These are phyloP conservation scores for Lachnellula suecica DNA, from an alignment of 2,329 filamentous ascomycete genomes.

Conservation along the genomic window DNA sequence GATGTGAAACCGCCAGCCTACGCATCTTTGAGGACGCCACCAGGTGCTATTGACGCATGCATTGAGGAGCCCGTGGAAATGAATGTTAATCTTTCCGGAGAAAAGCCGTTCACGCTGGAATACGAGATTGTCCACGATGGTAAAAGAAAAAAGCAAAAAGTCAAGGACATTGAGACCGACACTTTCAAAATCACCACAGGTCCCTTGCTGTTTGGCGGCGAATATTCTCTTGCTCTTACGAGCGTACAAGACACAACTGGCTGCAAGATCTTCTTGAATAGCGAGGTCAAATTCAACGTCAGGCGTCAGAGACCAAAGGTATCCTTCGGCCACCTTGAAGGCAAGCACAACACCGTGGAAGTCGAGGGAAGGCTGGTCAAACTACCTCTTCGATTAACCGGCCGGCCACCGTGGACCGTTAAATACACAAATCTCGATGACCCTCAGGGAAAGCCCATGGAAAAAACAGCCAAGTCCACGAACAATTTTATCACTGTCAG, in stretches of 20 bases:
- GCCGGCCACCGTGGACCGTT: slow-evolving; percentile 81
- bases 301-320: slow-evolving; percentile 85
- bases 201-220: slow-evolving; percentile 74
- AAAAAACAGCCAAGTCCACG: slow-evolving; percentile 44
- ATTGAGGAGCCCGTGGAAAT: slow-evolving; percentile 79
- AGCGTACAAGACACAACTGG: slow-evolving; percentile 83
- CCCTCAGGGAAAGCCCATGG: slow-evolving; percentile 43
- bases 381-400: slow-evolving; percentile 81
- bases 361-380: slow-evolving; percentile 73
- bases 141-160: slow-evolving; percentile 70
- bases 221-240: slow-evolving; percentile 83
- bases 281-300: slow-evolving; percentile 82
- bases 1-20: slow-evolving; percentile 91
- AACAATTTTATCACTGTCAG: slow-evolving; percentile 71
- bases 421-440: slow-evolving; percentile 69
- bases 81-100: slow-evolving; percentile 73
- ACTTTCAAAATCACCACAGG: slow-evolving; percentile 74
- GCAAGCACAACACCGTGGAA: slow-evolving; percentile 70
- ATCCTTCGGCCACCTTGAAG: slow-evolving; percentile 82
- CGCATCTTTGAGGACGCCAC: slow-evolving; percentile 63
- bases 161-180: slow-evolving; percentile 60
- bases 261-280: slow-evolving; percentile 83
- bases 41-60: slow-evolving; percentile 65
- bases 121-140: slow-evolving; percentile 92
- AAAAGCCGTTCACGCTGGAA: slow-evolving; percentile 84